These are phyloP conservation scores for Chlamydomonas urium DNA, from an alignment of 139 green algal genomes.

Conservation along the genomic window DNA sequence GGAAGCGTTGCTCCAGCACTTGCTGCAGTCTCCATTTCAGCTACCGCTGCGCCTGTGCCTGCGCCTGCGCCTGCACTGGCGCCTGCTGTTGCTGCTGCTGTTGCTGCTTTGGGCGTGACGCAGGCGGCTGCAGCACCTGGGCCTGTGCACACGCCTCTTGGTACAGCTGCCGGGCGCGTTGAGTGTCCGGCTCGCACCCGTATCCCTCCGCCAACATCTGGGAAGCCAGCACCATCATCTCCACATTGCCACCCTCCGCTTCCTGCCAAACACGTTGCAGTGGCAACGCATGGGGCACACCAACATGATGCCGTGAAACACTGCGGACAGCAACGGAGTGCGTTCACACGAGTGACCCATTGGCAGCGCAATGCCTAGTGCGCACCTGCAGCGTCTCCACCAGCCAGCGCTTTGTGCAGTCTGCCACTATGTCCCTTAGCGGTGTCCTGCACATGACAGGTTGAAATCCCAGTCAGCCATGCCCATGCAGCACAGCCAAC, in stretches of 20 bases:
- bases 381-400: too few relatives aligned
- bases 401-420: background rate
- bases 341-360: background rate
- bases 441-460: background rate
- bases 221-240: slow-evolving; percentile 14
- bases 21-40: too few relatives aligned
- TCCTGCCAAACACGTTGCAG: background rate
- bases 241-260: background rate
- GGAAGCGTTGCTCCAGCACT: too few relatives aligned
- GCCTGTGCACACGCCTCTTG: too few relatives aligned
- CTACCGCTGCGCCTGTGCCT: too few relatives aligned
- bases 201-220: slow-evolving; percentile 8
- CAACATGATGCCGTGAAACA: background rate
- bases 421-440: background rate
- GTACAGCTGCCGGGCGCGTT: too few relatives aligned
- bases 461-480: too few relatives aligned
- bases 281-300: background rate
- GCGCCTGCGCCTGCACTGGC: too few relatives aligned
- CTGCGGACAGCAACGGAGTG: background rate
- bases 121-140: too few relatives aligned
- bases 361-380: background rate
- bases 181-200: background rate
- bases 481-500: background rate
- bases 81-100: too few relatives aligned
- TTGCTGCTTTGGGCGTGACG: too few relatives aligned